These are phyloP conservation scores for Amanita rubescens DNA, from an alignment of 768 basidiomycete species.

Conservation along the genomic window DNA sequence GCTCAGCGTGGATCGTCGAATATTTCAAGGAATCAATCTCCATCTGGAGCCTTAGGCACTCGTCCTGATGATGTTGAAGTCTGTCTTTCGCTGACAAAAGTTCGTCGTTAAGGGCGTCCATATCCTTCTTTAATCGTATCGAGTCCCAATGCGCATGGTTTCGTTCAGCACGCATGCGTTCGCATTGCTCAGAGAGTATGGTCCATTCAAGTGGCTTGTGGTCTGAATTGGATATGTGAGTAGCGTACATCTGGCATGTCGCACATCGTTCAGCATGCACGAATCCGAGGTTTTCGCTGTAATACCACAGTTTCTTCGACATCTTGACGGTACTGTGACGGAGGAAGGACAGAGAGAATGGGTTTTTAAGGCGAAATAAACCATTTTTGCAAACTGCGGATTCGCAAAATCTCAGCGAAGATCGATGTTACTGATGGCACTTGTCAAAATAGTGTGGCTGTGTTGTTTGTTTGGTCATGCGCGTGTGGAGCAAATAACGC, in stretches of 20 bases:
- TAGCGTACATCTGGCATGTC: background rate
- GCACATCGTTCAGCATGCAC: background rate
- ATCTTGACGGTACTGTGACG: background rate
- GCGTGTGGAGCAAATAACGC: background rate
- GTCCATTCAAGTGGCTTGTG: constrained; percentile 1
- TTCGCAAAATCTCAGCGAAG: background rate
- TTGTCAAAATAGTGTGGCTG: background rate
- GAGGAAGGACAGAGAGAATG: no score
- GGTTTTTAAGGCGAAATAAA: background rate
- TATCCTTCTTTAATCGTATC: background rate
- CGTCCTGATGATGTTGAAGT: background rate
- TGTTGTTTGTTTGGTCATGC: background rate
- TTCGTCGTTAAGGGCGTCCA: background rate
- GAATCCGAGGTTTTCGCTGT: background rate
- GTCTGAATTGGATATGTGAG: background rate
- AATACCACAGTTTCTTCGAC: background rate
- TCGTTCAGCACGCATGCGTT: constrained; percentile 1
- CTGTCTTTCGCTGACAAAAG: background rate
- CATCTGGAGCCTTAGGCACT: background rate
- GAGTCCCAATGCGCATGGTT: background rate
- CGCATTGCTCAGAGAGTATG: background rate
- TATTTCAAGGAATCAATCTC: background rate
- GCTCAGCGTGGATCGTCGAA: background rate
- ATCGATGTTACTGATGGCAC: background rate
- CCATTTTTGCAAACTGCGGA: background rate